Percentiles rank a stretch among this genome's conserved stretches.
These are phyloP conservation scores for Penicillium diatomitis DNA, from an alignment of 495 filamentous ascomycete species.

Conservation along the genomic window DNA sequence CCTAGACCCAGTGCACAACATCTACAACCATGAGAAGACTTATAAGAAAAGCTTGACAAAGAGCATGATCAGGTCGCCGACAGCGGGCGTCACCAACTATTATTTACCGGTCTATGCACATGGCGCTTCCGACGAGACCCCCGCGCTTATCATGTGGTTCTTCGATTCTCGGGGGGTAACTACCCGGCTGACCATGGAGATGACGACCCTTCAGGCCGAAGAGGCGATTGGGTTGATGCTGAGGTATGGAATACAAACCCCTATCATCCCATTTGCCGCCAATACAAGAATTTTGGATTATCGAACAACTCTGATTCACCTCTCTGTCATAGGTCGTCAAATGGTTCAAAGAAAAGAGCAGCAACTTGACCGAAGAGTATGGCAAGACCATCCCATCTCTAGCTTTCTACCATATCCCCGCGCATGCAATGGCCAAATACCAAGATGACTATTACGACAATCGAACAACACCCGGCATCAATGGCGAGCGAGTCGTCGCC, in stretches of 20 bases:
- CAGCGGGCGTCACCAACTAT: slow-evolving; percentile 61
- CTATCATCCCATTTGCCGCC: too few species aligned
- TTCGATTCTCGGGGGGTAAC: slow-evolving; percentile 63
- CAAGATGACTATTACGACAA: slow-evolving; percentile 36
- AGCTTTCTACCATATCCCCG: slow-evolving; percentile 67
- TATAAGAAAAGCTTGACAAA: slow-evolving; percentile 48
- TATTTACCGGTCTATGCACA: slow-evolving; percentile 45
- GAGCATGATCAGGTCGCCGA: slow-evolving; percentile 29
- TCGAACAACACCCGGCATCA: slow-evolving; percentile 50
- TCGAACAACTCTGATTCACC: too few species aligned
- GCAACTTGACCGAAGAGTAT: slow-evolving; percentile 31
- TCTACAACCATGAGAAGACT: slow-evolving; percentile 45
- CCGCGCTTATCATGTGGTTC: slow-evolving; percentile 59
- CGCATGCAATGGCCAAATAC: slow-evolving; percentile 44
- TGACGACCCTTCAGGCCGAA: slow-evolving; percentile 21
- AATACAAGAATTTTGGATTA: too few species aligned
- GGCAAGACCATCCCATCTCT: slow-evolving; percentile 47
- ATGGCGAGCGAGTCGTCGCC: slow-evolving; percentile 42
- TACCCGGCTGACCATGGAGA: slow-evolving; percentile 32
- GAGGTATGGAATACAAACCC: slow-evolving; percentile 5
- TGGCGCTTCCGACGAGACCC: slow-evolving; percentile 11
- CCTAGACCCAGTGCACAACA: slow-evolving; percentile 37
- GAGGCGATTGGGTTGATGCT: slow-evolving; percentile 31
- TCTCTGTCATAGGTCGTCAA: slow-evolving; percentile 31
- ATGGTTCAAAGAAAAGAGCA: slow-evolving; percentile 51